Conservation (phyloP, 2,329 filamentous ascomycete genomes). For the Ceratocystis papillata region DNA sequence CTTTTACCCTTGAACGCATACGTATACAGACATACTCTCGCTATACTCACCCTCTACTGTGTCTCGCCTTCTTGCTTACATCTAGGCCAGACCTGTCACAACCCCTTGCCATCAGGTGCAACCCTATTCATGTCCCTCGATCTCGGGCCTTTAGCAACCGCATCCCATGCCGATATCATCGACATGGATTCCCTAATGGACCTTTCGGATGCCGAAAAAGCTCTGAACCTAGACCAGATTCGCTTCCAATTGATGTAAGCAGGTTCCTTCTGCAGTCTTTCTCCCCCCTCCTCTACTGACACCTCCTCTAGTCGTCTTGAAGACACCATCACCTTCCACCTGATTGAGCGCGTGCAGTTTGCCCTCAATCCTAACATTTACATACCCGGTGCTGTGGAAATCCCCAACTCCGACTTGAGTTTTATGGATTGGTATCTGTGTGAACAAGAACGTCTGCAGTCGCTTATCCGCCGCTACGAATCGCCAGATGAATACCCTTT, state of each 20-base stretch:
- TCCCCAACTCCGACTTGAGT: slow-evolving; percentile 62
- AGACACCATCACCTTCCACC: slow-evolving; percentile 92
- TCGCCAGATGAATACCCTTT: slow-evolving; percentile 96
- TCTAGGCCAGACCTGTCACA: not conserved
- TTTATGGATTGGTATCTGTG: slow-evolving; percentile 90
- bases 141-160: not conserved
- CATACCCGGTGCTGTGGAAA: slow-evolving; percentile 61
- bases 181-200: slow-evolving; percentile 86
- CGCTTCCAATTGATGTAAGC: slow-evolving; percentile 83
- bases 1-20: no score
- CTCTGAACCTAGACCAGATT: slow-evolving; percentile 81
- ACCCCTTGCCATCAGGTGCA: not conserved
- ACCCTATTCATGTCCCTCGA: not conserved
- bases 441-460: slow-evolving; percentile 85
- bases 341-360: slow-evolving; percentile 97
- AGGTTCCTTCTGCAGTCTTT: not conserved
- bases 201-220: slow-evolving; percentile 70
- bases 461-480: slow-evolving; percentile 85
- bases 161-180: slow-evolving; percentile 16
- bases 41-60: no score
- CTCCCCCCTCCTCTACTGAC: not conserved
- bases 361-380: slow-evolving; percentile 87
- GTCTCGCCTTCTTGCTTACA: no score
- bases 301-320: slow-evolving; percentile 65
- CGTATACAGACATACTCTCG: no score